Evolutionary conservation across 1,284 basidiomycete species (phyloP).

Genomic region (Inonotus hispidus): DNA sequence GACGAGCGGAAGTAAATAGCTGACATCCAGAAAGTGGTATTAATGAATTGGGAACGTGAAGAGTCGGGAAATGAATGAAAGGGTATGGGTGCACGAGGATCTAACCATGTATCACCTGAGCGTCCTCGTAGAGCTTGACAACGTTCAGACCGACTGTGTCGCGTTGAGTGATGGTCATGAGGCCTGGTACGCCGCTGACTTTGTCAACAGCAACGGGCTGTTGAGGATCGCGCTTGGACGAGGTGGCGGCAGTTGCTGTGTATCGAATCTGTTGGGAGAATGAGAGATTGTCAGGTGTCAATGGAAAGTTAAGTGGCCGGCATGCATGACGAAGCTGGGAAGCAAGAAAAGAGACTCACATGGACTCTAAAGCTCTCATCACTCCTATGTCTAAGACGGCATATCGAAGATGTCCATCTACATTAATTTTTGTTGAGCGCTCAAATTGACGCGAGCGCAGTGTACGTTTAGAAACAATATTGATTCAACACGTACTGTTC

Average conservation of each 20-base stretch:
- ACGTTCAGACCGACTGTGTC: slow-evolving; percentile 19
- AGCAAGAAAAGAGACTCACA: slow-evolving; percentile 33
- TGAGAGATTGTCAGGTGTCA: background rate
- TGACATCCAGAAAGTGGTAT: background rate
- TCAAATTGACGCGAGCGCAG: no score
- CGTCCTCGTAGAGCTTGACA: slow-evolving; percentile 2
- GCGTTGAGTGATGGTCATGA: slow-evolving; percentile 55
- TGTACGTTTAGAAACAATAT: background rate
- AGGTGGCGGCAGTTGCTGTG: slow-evolving; percentile 46
- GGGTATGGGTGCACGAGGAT: background rate
- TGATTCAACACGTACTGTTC: slow-evolving; percentile 51
- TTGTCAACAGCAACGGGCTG: slow-evolving; percentile 49
- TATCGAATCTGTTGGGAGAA: slow-evolving; percentile 53
- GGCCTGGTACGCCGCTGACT: slow-evolving; percentile 48
- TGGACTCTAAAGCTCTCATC: slow-evolving; percentile 54
- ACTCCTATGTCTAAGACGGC: slow-evolving; percentile 42
- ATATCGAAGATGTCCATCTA: slow-evolving; percentile 62
- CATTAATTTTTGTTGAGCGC: background rate
- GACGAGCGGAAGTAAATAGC: background rate
- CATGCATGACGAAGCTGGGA: background rate
- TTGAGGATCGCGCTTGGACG: slow-evolving; percentile 29
- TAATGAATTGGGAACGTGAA: background rate
- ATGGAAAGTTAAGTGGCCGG: background rate
- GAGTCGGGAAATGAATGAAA: background rate
- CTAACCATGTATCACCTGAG: background rate